phyloP scores from a whole-genome alignment of 768 basidiomycete genomes.

The Amanita brunnescens region DNA sequence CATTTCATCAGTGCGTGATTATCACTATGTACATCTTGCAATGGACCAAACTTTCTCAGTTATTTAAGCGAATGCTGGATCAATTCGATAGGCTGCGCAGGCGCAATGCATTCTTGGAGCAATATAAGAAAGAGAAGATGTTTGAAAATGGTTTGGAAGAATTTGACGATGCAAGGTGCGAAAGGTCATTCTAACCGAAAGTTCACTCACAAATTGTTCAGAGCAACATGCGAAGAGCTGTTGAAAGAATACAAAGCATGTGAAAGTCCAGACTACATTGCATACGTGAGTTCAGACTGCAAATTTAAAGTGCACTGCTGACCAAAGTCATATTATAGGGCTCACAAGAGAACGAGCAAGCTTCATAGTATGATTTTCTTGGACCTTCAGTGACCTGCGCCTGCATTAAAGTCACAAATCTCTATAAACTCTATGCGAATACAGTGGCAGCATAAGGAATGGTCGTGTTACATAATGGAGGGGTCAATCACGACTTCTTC shows the following conservation, averaged over 20 bases:
- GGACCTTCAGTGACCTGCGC: background rate
- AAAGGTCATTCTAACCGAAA: background rate
- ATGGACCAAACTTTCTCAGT: slow-evolving; percentile 29
- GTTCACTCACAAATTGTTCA: slow-evolving; percentile 18
- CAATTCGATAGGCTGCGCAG: slow-evolving; percentile 85
- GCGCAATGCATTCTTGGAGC: slow-evolving; percentile 91
- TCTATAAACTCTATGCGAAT: slow-evolving; percentile 1
- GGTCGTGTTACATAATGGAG: slow-evolving; percentile 6
- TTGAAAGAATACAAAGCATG: slow-evolving; percentile 94
- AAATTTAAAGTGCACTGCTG: background rate
- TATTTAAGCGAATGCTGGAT: slow-evolving; percentile 93
- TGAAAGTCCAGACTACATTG: slow-evolving; percentile 91
- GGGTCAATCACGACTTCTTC: slow-evolving; percentile 48
- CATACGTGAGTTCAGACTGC: slow-evolving; percentile 48
- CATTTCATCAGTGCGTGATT: slow-evolving; percentile 66
- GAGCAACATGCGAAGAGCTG: slow-evolving; percentile 80
- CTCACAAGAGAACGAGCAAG: slow-evolving; percentile 7
- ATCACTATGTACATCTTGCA: background rate
- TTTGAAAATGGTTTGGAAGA: slow-evolving; percentile 91
- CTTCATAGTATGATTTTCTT: background rate
- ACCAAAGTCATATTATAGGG: background rate
- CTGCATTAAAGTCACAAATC: background rate
- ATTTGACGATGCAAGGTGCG: slow-evolving; percentile 94
- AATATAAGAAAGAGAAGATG: slow-evolving; percentile 96
- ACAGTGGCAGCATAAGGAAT: slow-evolving; percentile 3